Evolutionary conservation across 352 stramenopile species (phyloP).

Genomic region (Pythium aristosporum): DNA sequence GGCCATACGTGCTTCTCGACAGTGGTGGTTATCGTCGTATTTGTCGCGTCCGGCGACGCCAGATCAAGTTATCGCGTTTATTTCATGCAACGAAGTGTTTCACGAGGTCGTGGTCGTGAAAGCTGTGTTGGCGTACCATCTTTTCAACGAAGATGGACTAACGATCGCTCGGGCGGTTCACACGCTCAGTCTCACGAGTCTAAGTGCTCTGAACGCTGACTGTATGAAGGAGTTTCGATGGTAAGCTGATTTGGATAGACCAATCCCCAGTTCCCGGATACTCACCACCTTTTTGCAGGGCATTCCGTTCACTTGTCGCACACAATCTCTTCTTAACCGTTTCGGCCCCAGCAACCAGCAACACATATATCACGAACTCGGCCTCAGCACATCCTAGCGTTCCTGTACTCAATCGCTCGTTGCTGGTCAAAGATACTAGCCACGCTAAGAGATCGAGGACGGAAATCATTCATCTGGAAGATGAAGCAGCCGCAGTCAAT

Average conservation of each 20-base stretch:
- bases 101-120: slow-evolving; percentile 48
- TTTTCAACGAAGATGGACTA: slow-evolving; percentile 35
- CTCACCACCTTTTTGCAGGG: not conserved
- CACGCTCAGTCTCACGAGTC: slow-evolving; percentile 24
- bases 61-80: slow-evolving; percentile 32
- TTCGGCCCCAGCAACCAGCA: not conserved
- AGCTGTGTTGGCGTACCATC: slow-evolving; percentile 37
- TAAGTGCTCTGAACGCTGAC: slow-evolving; percentile 22
- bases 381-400: slow-evolving; percentile 6
- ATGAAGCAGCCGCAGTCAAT: slow-evolving; percentile 18
- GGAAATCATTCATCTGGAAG: slow-evolving; percentile 14
- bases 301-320: not conserved
- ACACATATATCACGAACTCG: not conserved
- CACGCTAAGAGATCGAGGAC: slow-evolving; percentile 27
- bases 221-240: slow-evolving; percentile 19
- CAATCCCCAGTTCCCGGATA: not conserved
- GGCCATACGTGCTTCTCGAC: slow-evolving; percentile 8
- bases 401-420: slow-evolving; percentile 39
- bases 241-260: slow-evolving; percentile 5
- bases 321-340: not conserved
- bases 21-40: slow-evolving; percentile 69
- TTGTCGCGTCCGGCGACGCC: slow-evolving; percentile 40
- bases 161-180: slow-evolving; percentile 30
- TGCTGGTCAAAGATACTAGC: slow-evolving; percentile 39
- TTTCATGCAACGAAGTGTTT: slow-evolving; percentile 26